These are phyloP conservation scores for Westerdykella ornata DNA, from an alignment of 2,329 filamentous ascomycete genomes.

Conservation along the genomic window DNA sequence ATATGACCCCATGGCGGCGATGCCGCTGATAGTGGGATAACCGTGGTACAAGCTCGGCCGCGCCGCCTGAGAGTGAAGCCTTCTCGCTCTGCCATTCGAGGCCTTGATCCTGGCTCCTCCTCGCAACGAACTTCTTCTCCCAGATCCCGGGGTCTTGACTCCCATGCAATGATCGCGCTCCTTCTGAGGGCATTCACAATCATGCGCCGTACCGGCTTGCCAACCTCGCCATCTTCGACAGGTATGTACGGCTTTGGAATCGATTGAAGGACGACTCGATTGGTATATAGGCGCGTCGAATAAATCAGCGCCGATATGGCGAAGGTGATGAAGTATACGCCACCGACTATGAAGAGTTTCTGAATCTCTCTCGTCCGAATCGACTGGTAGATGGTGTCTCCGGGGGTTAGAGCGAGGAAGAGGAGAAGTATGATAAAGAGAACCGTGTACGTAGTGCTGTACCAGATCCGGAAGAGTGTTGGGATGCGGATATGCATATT, in stretches of 20 bases:
- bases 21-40: slow-evolving; percentile 37
- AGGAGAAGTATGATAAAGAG: slow-evolving; percentile 66
- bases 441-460: slow-evolving; percentile 69
- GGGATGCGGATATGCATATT: slow-evolving; percentile 42
- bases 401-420: slow-evolving; percentile 72
- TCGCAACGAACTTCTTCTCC: slow-evolving; percentile 36
- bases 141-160: slow-evolving; percentile 61
- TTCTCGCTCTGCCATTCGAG: slow-evolving; percentile 25
- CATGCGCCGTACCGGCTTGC: slow-evolving; percentile 65
- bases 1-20: slow-evolving; percentile 72
- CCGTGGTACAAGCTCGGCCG: slow-evolving; percentile 21
- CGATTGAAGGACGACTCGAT: slow-evolving; percentile 66
- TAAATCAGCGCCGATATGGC: slow-evolving; percentile 70
- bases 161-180: slow-evolving; percentile 75
- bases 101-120: slow-evolving; percentile 15
- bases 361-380: slow-evolving; percentile 59
- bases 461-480: slow-evolving; percentile 67
- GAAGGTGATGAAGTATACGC: slow-evolving; percentile 67
- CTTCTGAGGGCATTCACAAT: slow-evolving; percentile 65
- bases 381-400: slow-evolving; percentile 71
- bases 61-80: slow-evolving; percentile 25
- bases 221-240: slow-evolving; percentile 76
- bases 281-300: slow-evolving; percentile 76
- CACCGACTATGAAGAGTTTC: slow-evolving; percentile 76
- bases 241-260: slow-evolving; percentile 87